Evolutionary conservation across 495 filamentous ascomycete genomes (phyloP).

Genomic region (Ramalina peruviana): DNA sequence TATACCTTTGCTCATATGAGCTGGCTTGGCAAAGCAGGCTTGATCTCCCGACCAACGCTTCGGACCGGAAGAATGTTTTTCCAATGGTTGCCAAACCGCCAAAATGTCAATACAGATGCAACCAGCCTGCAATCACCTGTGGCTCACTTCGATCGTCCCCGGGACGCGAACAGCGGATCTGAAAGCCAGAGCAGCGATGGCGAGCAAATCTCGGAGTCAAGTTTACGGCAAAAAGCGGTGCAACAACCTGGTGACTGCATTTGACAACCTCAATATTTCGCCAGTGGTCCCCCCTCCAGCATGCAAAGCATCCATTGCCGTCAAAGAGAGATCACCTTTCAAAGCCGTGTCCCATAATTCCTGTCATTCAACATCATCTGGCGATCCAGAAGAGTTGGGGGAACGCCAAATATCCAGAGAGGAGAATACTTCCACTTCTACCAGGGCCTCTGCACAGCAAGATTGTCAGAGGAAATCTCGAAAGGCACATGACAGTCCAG

Average conservation of each 20-base stretch:
- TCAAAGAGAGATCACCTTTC: neutral
- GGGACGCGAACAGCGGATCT: neutral
- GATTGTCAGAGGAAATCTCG: neutral
- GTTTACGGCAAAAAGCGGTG: conserved; percentile 9
- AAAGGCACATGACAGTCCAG: neutral
- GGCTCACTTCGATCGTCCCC: neutral
- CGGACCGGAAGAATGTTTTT: neutral
- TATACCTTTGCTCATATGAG: neutral
- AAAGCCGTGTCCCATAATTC: neutral
- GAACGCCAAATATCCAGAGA: neutral
- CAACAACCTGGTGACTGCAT: conserved; percentile 1
- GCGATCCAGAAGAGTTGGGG: neutral
- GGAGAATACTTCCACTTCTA: neutral
- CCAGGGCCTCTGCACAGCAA: neutral
- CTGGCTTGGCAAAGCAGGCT: neutral
- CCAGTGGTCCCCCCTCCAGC: neutral
- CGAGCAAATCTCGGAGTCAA: neutral
- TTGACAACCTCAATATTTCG: neutral
- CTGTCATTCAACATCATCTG: neutral
- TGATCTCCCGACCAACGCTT: neutral
- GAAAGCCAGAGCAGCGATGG: neutral
- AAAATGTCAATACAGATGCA: neutral
- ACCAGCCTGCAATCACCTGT: neutral
- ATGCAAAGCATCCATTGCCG: neutral
- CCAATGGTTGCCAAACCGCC: neutral